A percentile compares a stretch with the other conserved stretches of the same genome.
Conservation (phyloP, 2,329 filamentous ascomycete species). For the Xylaria multiplex region DNA sequence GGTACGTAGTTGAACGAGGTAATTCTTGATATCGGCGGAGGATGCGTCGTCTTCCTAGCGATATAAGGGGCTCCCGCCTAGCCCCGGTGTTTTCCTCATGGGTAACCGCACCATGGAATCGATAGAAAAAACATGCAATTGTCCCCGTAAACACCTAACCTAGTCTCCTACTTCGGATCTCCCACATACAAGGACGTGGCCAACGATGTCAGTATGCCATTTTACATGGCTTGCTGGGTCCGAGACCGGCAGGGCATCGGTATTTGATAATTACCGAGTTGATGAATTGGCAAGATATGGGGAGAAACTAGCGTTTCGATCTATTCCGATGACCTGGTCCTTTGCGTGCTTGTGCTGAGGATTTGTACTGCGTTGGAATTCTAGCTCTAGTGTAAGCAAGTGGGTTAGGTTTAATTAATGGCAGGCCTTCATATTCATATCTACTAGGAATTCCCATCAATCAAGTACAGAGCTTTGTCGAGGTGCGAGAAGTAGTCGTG, state of each 20-base stretch:
- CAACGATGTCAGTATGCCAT: slow-evolving; percentile 28
- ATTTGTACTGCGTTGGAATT: not conserved
- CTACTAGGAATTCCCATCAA: not conserved
- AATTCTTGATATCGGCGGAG: slow-evolving; percentile 44
- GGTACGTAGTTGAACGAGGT: slow-evolving; percentile 41
- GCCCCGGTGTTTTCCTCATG: slow-evolving; percentile 41
- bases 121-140: not conserved
- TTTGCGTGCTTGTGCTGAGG: not conserved
- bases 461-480: no score
- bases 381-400: not conserved
- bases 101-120: not conserved
- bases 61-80: slow-evolving; percentile 44
- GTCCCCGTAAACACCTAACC: not conserved
- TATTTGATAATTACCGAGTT: slow-evolving; percentile 12
- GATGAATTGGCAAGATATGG: not conserved
- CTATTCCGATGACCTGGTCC: slow-evolving; percentile 4
- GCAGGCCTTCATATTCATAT: not conserved
- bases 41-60: slow-evolving; percentile 41
- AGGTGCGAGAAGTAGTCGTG: not conserved
- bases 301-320: not conserved
- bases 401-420: not conserved
- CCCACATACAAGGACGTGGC: not conserved
- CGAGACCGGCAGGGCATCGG: slow-evolving; percentile 12
- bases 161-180: not conserved
- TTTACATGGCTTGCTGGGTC: slow-evolving; percentile 5